phyloP scores from a whole-genome alignment of 805 yeast genomes.

The Candida bentonensis region DNA sequence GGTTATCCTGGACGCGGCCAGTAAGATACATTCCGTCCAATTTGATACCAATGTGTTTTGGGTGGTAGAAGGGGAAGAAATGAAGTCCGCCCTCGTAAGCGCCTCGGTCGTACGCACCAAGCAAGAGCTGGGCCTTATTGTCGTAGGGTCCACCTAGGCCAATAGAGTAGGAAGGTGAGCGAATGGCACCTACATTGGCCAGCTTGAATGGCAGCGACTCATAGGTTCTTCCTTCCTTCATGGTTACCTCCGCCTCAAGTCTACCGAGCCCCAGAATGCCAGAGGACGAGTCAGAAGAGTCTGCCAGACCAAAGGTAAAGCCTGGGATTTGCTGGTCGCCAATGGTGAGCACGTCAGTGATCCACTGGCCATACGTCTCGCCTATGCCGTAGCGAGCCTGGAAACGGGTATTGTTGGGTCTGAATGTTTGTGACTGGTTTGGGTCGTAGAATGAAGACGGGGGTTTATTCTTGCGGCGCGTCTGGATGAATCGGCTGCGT shows the following conservation, averaged over 20 bases:
- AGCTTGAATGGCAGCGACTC: constrained; percentile 53
- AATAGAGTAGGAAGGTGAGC: constrained; percentile 48
- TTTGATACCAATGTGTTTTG: constrained; percentile 21
- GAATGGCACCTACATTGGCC: constrained; percentile 43
- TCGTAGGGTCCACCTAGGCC: constrained; percentile 33
- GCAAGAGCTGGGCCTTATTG: constrained; percentile 35
- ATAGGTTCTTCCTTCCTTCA: constrained; percentile 24
- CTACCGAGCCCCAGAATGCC: constrained; percentile 37
- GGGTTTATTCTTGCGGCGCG: background rate
- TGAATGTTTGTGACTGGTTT: background rate
- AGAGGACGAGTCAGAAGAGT: background rate
- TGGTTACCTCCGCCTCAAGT: constrained; percentile 39
- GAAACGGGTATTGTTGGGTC: background rate
- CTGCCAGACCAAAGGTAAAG: background rate
- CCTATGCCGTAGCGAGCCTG: background rate
- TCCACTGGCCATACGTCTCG: constrained; percentile 24
- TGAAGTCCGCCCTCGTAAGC: constrained; percentile 32
- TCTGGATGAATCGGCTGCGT: background rate
- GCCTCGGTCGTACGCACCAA: constrained; percentile 42
- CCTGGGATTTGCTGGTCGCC: constrained; percentile 46
- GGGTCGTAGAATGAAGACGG: background rate
- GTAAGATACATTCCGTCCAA: constrained; percentile 15
- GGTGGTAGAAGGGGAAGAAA: constrained; percentile 23
- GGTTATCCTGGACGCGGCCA: constrained; percentile 15
- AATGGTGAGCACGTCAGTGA: constrained; percentile 81